Evolutionary conservation across 805 yeast genomes (phyloP).

Genomic region (Lipomyces sp.): DNA sequence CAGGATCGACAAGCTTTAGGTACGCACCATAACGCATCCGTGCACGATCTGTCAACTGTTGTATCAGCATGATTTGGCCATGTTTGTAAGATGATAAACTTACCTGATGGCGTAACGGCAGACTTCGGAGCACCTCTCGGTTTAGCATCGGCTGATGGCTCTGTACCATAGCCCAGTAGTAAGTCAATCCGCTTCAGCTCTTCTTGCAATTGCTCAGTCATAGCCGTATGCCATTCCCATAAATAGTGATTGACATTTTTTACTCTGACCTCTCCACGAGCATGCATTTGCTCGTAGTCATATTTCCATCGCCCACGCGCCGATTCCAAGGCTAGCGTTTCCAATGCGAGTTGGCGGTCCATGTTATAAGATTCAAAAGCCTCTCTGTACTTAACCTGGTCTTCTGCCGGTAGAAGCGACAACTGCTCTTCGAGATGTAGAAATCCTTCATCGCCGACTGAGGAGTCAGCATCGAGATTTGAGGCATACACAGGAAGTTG

Average conservation of each 20-base stretch:
- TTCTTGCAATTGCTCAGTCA: constrained; percentile 70
- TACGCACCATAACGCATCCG: constrained; percentile 71
- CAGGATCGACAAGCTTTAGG: constrained; percentile 70
- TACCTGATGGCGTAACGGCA: neutral
- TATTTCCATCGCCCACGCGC: constrained; percentile 89
- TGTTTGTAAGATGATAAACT: neutral
- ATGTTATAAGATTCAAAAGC: constrained; percentile 72
- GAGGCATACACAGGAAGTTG: constrained; percentile 24
- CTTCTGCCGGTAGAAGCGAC: constrained; percentile 46
- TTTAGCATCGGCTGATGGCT: constrained; percentile 38
- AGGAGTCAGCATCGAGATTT: constrained; percentile 2
- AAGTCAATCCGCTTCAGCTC: constrained; percentile 61
- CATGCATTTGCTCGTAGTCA: constrained; percentile 68
- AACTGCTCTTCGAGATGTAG: constrained; percentile 67
- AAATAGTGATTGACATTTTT: constrained; percentile 71
- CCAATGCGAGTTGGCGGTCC: constrained; percentile 76
- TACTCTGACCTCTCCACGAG: constrained; percentile 59
- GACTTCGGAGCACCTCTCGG: constrained; percentile 8
- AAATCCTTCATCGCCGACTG: constrained; percentile 43
- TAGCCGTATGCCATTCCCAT: constrained; percentile 81
- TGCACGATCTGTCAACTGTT: constrained; percentile 43
- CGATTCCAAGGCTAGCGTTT: constrained; percentile 77
- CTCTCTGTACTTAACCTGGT: constrained; percentile 58
- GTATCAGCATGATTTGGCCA: neutral
- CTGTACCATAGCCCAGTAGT: constrained; percentile 28